A percentile compares a stretch with the other conserved stretches of the same genome.
phyloP scores from a whole-genome alignment of 2,329 filamentous ascomycete species.

The Fusarium keratoplasticum region DNA sequence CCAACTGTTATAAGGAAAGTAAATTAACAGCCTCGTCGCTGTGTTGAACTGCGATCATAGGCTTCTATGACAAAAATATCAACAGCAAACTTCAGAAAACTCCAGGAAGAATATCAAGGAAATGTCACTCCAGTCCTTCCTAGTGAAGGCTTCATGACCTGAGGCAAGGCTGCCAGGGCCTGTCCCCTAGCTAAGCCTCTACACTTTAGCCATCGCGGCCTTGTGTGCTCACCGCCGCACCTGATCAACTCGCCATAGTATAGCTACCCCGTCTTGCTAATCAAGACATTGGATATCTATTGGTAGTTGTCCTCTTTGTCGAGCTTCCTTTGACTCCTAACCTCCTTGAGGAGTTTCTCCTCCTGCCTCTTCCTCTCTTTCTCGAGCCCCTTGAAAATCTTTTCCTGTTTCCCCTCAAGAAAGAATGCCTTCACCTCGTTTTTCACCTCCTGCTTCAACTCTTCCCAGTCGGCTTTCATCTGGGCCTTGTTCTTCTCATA shows the following conservation, averaged over 20 bases:
- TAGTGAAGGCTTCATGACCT: background rate
- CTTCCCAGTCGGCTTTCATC: background rate
- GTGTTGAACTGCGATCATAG: background rate
- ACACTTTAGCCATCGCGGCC: background rate
- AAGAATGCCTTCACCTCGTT: too few relatives aligned
- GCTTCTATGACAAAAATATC: background rate
- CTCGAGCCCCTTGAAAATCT: background rate
- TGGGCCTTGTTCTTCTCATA: background rate
- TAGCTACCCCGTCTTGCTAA: background rate
- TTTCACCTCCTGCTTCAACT: too few relatives aligned
- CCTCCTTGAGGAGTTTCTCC: background rate
- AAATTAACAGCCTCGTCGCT: background rate
- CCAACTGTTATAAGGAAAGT: background rate
- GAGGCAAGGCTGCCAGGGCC: background rate
- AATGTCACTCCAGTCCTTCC: background rate
- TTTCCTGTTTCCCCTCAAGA: background rate
- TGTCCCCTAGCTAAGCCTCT: background rate
- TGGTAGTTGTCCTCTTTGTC: background rate
- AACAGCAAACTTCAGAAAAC: background rate
- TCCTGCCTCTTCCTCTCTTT: background rate
- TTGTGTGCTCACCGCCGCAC: background rate
- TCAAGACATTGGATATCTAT: background rate
- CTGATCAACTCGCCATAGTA: background rate
- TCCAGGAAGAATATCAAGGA: background rate
- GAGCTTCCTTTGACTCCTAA: background rate